These are phyloP conservation scores for Globisporangium polare DNA, from an alignment of 352 stramenopile genomes.

Conservation along the genomic window DNA sequence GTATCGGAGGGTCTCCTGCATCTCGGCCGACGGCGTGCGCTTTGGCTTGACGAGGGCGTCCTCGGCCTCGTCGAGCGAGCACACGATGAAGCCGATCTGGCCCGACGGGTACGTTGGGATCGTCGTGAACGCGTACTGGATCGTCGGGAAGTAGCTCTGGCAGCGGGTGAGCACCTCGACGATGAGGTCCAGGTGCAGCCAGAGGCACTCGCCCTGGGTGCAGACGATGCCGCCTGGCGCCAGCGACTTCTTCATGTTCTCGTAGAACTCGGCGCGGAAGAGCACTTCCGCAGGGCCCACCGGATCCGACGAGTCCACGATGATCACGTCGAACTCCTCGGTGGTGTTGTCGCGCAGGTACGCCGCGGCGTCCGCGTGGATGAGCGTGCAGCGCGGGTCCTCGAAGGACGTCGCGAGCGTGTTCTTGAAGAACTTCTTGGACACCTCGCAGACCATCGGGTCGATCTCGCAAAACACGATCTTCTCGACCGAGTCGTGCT, in stretches of 20 bases:
- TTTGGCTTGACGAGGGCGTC: constrained; percentile 65
- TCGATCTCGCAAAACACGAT: constrained; percentile 99
- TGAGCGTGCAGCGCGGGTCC: constrained; percentile 93
- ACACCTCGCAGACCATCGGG: constrained; percentile 94
- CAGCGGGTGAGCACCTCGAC: constrained; percentile 91
- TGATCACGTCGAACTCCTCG: constrained; percentile 95
- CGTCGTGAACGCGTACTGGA: constrained; percentile 99
- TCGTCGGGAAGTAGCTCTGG: constrained; percentile 87
- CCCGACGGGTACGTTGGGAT: constrained; percentile 99
- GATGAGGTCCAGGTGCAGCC: constrained; percentile 98
- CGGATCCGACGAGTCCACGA: constrained; percentile 96
- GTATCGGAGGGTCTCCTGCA: constrained; percentile 88
- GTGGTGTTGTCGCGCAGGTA: constrained; percentile 82
- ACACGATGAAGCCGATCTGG: constrained; percentile 98
- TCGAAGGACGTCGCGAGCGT: constrained; percentile 93
- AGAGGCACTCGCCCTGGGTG: constrained; percentile 97
- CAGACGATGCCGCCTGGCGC: constrained; percentile 82
- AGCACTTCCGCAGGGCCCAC: constrained; percentile 94
- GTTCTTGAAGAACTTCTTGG: constrained; percentile 92
- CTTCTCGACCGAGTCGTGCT: constrained; percentile 93
- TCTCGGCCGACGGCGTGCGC: constrained; percentile 47
- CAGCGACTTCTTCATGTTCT: constrained; percentile 91
- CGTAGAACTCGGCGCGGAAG: constrained; percentile 95
- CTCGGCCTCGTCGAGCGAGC: constrained; percentile 66
- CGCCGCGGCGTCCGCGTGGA: constrained; percentile 89